A percentile compares a stretch with the other conserved stretches of the same genome.
Evolutionary conservation across 768 basidiomycete genomes (phyloP).

Genomic region (Lentinula raphanica): DNA sequence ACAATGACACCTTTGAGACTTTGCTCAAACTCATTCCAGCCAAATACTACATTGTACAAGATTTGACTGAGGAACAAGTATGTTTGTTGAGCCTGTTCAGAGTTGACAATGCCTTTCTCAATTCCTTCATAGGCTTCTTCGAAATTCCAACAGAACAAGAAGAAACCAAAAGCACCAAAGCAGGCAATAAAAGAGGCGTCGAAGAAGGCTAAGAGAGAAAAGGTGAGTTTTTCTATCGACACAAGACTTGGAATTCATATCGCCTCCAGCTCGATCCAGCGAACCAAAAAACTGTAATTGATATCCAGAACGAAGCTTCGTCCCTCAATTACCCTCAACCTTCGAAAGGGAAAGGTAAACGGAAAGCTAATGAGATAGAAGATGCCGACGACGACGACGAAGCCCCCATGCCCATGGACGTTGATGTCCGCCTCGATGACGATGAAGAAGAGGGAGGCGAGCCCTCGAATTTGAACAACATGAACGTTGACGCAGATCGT

Average conservation of each 20-base stretch:
- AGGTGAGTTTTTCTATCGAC: slow-evolving; percentile 45
- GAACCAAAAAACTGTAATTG: slow-evolving; percentile 71
- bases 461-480: slow-evolving; percentile 32
- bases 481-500: slow-evolving; percentile 41
- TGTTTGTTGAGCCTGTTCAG: slow-evolving; percentile 14
- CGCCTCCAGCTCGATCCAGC: slow-evolving; percentile 78
- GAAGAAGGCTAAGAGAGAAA: slow-evolving; percentile 83
- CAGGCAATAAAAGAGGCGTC: slow-evolving; percentile 86
- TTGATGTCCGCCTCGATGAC: slow-evolving; percentile 5
- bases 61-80: slow-evolving; percentile 66
- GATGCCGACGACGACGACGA: slow-evolving; percentile 36
- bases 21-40: slow-evolving; percentile 84
- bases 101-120: neutral
- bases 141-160: slow-evolving; percentile 85
- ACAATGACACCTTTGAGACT: slow-evolving; percentile 83
- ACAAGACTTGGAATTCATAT: neutral
- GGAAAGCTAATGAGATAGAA: slow-evolving; percentile 20
- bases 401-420: slow-evolving; percentile 20
- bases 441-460: slow-evolving; percentile 21
- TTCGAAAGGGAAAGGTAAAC: slow-evolving; percentile 9
- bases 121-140: slow-evolving; percentile 37
- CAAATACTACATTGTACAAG: slow-evolving; percentile 76
- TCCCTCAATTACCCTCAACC: neutral
- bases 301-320: slow-evolving; percentile 59
- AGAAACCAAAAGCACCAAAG: slow-evolving; percentile 76